A percentile compares a stretch with the other conserved stretches of the same genome.
These are phyloP conservation scores for Aspergillus baeticus DNA, from an alignment of 495 filamentous ascomycete genomes.

Conservation along the genomic window DNA sequence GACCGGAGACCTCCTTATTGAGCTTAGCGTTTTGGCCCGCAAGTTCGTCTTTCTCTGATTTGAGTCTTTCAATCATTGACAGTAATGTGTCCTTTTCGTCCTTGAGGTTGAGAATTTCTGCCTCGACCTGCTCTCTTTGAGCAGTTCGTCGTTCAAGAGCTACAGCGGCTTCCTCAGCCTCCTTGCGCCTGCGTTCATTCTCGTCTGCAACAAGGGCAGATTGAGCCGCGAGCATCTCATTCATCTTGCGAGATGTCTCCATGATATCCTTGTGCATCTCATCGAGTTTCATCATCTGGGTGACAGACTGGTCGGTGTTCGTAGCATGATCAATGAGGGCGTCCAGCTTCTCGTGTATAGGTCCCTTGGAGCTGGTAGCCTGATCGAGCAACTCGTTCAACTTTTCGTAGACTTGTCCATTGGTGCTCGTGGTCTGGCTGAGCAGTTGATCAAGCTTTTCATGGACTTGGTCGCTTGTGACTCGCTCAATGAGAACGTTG, in stretches of 20 bases:
- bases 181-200: slow-evolving; percentile 73
- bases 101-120: slow-evolving; percentile 61
- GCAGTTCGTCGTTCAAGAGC: slow-evolving; percentile 75
- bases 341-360: slow-evolving; percentile 72
- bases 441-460: slow-evolving; percentile 58
- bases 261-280: slow-evolving; percentile 88
- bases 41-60: slow-evolving; percentile 69
- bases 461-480: slow-evolving; percentile 43
- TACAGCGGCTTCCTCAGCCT: slow-evolving; percentile 77
- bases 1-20: slow-evolving; percentile 76
- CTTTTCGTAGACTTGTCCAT: slow-evolving; percentile 52
- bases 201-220: slow-evolving; percentile 75
- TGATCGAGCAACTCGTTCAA: slow-evolving; percentile 62
- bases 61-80: slow-evolving; percentile 56
- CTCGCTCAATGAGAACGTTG: slow-evolving; percentile 69
- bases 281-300: slow-evolving; percentile 75
- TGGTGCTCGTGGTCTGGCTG: slow-evolving; percentile 47
- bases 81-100: slow-evolving; percentile 65
- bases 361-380: slow-evolving; percentile 48
- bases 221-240: slow-evolving; percentile 80
- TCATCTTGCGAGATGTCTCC: slow-evolving; percentile 79
- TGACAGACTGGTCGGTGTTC: slow-evolving; percentile 42
- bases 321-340: slow-evolving; percentile 34
- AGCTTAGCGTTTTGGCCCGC: slow-evolving; percentile 70
- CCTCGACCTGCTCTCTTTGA: slow-evolving; percentile 77